phyloP scores from a whole-genome alignment of 352 stramenopile genomes.

The Bremia lactucae region DNA sequence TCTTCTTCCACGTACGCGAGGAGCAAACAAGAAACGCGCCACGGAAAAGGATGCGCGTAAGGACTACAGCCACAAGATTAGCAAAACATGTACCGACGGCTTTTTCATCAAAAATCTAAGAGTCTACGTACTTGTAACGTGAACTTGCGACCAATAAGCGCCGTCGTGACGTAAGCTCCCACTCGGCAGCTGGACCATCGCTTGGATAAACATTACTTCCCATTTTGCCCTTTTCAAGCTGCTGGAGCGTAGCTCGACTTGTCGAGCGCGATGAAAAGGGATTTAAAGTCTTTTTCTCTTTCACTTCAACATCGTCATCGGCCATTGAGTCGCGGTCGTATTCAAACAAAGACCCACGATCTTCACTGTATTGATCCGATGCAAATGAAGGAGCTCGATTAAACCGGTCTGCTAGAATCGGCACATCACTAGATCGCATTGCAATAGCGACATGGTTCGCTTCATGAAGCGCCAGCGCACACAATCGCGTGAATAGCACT shows the following conservation, averaged over 20 bases:
- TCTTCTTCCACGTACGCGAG: conserved; percentile 75
- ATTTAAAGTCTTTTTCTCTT: conserved; percentile 16
- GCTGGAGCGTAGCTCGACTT: conserved; percentile 39
- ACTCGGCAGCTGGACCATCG: conserved; percentile 39
- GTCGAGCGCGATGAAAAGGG: conserved; percentile 9
- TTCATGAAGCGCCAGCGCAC: conserved; percentile 42
- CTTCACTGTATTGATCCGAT: conserved; percentile 36
- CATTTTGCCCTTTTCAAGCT: conserved; percentile 44
- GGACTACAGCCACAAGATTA: conserved; percentile 23
- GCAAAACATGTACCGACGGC: conserved; percentile 2
- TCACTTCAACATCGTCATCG: conserved; percentile 21
- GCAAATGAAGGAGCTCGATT: conserved; percentile 27
- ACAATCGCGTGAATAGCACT: conserved; percentile 56
- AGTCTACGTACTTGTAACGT: conserved; percentile 48
- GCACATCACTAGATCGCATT: conserved; percentile 18
- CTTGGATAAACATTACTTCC: conserved; percentile 62
- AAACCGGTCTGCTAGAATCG: conserved; percentile 14
- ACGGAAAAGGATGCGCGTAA: conserved; percentile 64
- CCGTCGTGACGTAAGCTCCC: conserved; percentile 45
- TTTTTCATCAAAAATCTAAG: neutral
- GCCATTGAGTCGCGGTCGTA: conserved; percentile 23
- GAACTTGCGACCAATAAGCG: conserved; percentile 58
- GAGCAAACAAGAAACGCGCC: conserved; percentile 53
- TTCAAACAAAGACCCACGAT: conserved; percentile 27
- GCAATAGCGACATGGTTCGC: conserved; percentile 18